A percentile compares a stretch with the other conserved stretches of the same genome.
phyloP scores from a whole-genome alignment of 305 asterid genomes.

The Coffea humblotiana region DNA sequence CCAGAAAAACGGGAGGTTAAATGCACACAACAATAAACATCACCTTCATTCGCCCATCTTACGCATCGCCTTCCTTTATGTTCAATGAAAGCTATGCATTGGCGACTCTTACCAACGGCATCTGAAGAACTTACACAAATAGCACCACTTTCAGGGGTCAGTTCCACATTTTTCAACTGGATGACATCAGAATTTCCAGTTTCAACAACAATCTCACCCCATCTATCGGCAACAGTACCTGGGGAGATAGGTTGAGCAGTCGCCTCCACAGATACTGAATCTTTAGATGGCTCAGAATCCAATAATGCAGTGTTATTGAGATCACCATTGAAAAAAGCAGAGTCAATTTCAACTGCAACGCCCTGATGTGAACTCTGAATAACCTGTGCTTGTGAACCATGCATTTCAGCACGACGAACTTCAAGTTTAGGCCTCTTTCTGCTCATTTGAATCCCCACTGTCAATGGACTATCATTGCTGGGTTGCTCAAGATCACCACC shows the following conservation, averaged over 20 bases:
- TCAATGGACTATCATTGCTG: constrained; percentile 41
- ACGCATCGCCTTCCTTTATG: constrained; percentile 95
- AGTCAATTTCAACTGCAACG: constrained; percentile 51
- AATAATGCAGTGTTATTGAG: constrained; percentile 33
- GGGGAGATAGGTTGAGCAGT: constrained; percentile 41
- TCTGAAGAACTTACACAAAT: constrained; percentile 45
- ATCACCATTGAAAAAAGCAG: constrained; percentile 48
- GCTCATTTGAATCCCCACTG: constrained; percentile 56
- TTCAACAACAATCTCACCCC: constrained; percentile 72
- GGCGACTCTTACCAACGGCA: constrained; percentile 63
- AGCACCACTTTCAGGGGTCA: constrained; percentile 49
- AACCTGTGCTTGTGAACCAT: constrained; percentile 45
- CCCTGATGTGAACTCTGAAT: constrained; percentile 50
- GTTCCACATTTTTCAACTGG: constrained; percentile 45
- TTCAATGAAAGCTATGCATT: constrained; percentile 88
- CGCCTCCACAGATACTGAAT: constrained; percentile 35
- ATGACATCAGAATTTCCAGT: constrained; percentile 46
- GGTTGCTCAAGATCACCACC: constrained; percentile 50
- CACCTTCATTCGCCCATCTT: constrained; percentile 93
- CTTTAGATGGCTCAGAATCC: constrained; percentile 50
- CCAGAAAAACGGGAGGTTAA: constrained; percentile 67
- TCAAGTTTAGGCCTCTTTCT: constrained; percentile 95
- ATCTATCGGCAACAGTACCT: constrained; percentile 46
- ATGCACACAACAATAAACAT: constrained; percentile 95
- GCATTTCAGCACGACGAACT: constrained; percentile 96